A percentile compares a stretch with the other conserved stretches of the same genome.
phyloP scores from a whole-genome alignment of 2,329 filamentous ascomycete genomes.

The Diaporthe vexans region DNA sequence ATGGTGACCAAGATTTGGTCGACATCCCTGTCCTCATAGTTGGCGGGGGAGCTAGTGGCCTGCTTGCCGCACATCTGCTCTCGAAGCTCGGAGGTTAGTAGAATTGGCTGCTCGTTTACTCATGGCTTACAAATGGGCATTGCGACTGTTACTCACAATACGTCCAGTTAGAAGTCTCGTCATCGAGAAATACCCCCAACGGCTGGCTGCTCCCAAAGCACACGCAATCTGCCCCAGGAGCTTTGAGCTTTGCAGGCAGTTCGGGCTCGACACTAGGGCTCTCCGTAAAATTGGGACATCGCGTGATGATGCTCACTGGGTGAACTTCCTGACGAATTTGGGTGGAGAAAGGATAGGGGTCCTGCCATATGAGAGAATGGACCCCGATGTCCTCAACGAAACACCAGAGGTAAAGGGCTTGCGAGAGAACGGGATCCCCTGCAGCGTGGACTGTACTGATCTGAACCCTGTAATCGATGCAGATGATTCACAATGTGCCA shows the following conservation, averaged over 20 bases:
- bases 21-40: conserved; percentile 53
- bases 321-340: conserved; percentile 56
- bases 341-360: conserved; percentile 52
- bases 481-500: conserved; percentile 60
- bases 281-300: conserved; percentile 49
- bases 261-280: conserved; percentile 47
- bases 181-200: conserved; percentile 50
- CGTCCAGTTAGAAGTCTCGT: conserved; percentile 47
- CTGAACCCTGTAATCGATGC: background rate
- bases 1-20: background rate
- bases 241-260: conserved; percentile 51
- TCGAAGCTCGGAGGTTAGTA: conserved; percentile 47
- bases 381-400: conserved; percentile 50
- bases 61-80: conserved; percentile 52
- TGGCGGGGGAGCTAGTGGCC: conserved; percentile 54
- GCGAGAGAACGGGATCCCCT: background rate
- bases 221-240: conserved; percentile 49
- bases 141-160: background rate
- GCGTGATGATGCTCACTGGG: conserved; percentile 54
- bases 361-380: conserved; percentile 53
- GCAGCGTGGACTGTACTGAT: background rate
- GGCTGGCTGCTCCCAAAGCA: conserved; percentile 51
- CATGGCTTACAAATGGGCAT: background rate
- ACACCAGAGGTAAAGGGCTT: conserved; percentile 50
- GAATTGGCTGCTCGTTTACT: background rate